Conservation (phyloP, 495 filamentous ascomycete genomes). For the Neurospora africana region DNA sequence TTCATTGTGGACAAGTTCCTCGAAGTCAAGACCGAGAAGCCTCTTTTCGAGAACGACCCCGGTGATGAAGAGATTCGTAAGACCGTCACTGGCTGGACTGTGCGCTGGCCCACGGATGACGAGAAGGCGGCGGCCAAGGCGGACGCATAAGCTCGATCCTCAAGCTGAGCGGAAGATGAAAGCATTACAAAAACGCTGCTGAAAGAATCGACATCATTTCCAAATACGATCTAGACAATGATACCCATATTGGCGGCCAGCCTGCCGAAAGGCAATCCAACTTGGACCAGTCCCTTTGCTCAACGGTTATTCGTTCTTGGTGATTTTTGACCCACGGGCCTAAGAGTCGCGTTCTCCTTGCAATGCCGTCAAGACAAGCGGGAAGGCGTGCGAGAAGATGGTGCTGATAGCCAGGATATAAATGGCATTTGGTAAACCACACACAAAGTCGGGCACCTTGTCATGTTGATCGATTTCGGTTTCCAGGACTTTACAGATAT, state of each 20-base stretch:
- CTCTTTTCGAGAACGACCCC: conserved; percentile 80
- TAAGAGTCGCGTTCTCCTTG: conserved; percentile 1
- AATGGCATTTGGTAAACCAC: conserved; percentile 6
- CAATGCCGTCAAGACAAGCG: conserved; percentile 5
- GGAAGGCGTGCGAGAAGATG: conserved; percentile 8
- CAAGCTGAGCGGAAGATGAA: background rate
- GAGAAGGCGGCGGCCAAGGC: conserved; percentile 2
- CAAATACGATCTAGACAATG: background rate
- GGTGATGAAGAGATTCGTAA: conserved; percentile 66
- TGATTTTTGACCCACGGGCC: background rate
- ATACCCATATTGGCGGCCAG: background rate
- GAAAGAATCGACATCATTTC: background rate
- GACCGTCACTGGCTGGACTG: conserved; percentile 72
- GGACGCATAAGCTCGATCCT: background rate
- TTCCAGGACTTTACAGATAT: background rate
- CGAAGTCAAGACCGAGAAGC: conserved; percentile 68
- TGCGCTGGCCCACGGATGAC: conserved; percentile 38
- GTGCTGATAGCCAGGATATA: conserved; percentile 4
- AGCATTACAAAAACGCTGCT: background rate
- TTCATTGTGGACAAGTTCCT: conserved; percentile 67
- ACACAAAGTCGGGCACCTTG: background rate
- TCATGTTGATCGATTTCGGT: background rate
- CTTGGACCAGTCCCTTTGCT: background rate
- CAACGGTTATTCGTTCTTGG: background rate
- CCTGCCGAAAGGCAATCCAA: background rate